phyloP scores from a whole-genome alignment of 2,329 filamentous ascomycete species.

The Calonectria pseudoturangicola region DNA sequence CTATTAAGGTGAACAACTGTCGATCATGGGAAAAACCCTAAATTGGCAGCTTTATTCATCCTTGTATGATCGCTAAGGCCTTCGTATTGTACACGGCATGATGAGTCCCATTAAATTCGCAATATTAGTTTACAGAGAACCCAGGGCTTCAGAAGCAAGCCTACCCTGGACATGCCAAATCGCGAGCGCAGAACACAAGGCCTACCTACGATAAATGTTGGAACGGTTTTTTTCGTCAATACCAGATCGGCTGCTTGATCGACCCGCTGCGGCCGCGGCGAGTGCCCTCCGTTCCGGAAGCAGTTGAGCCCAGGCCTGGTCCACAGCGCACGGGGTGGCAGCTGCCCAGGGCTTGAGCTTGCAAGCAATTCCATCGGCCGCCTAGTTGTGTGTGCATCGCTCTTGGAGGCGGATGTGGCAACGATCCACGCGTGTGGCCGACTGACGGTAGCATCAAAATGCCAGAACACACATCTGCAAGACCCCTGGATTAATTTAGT shows the following conservation, averaged over 20 bases:
- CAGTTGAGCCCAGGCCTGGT: slow-evolving; percentile 7
- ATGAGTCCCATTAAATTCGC: too few relatives aligned
- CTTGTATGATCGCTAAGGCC: too few relatives aligned
- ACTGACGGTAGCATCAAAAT: slow-evolving; percentile 47
- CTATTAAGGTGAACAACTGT: background rate
- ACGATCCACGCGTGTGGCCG: slow-evolving; percentile 32
- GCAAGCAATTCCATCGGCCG: slow-evolving; percentile 2
- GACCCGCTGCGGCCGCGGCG: slow-evolving; percentile 23
- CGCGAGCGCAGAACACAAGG: background rate
- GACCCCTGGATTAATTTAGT: slow-evolving; percentile 53
- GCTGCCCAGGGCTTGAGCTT: slow-evolving; percentile 19
- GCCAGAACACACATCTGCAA: slow-evolving; percentile 40
- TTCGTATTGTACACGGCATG: too few relatives aligned
- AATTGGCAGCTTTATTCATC: background rate
- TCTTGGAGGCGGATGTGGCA: slow-evolving; percentile 27
- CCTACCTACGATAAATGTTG: background rate
- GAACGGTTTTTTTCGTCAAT: background rate
- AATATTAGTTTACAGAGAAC: too few relatives aligned
- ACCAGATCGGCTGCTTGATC: slow-evolving; percentile 27
- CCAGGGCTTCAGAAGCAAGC: background rate
- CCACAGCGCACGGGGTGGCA: slow-evolving; percentile 27
- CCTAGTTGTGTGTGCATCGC: slow-evolving; percentile 1
- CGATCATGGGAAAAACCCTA: slow-evolving; percentile 5
- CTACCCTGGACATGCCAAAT: background rate
- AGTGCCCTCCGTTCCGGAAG: slow-evolving; percentile 22